Evolutionary conservation across 2,329 filamentous ascomycete species (phyloP), one percentile per base, ranked within the genome.

Genomic region (Chrysosporium keratinophilum): DNA sequence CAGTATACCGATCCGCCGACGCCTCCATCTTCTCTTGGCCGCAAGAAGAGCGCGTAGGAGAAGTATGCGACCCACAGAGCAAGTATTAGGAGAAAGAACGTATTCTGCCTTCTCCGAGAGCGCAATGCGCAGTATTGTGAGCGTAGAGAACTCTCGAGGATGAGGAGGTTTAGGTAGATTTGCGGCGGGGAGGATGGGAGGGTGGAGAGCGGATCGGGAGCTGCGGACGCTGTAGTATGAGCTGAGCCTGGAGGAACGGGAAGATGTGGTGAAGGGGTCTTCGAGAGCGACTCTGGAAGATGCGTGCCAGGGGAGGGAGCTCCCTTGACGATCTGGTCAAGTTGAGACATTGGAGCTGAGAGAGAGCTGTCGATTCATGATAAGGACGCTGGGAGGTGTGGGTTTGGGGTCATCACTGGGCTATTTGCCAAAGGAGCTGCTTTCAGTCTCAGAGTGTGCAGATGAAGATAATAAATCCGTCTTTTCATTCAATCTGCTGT

Each of bases 111-210:
- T 46, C 89, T 81, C 41, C 93, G 84, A 45, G 89, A 87, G 56
- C 91, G 87, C 43, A 97, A 79, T 58, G 89, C 87, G 54, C 98
- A 82, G 71, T 94, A 97, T 64, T 98, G 93, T 20, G 88, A 84
- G 60, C 93, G 88, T 35, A 98, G 77, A 4, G 89, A 95, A 47
- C 88, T 89, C 70, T 98, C 93, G 69, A 98, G 87, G 63, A 98
- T 94, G 56, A 98, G 80, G 20, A 98, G 84, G 71, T 98, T 98
- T 64, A 98, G 83, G 73, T 98, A 98, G 66, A 98, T 96, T 76
- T 95, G 93, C 52, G 88, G 88, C 44, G 90, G 90, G 14, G 88
- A 88, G 65, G 87, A 91, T n/a, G 90, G 90, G 14, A 91, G 82
- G 57, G 84, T 82, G 62, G 83, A 84, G 58, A 91, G 79, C 28